Percentiles rank a stretch among this genome's conserved stretches.
phyloP scores from a whole-genome alignment of 2,329 filamentous ascomycete genomes.

The Sclerotinia spermophila region DNA sequence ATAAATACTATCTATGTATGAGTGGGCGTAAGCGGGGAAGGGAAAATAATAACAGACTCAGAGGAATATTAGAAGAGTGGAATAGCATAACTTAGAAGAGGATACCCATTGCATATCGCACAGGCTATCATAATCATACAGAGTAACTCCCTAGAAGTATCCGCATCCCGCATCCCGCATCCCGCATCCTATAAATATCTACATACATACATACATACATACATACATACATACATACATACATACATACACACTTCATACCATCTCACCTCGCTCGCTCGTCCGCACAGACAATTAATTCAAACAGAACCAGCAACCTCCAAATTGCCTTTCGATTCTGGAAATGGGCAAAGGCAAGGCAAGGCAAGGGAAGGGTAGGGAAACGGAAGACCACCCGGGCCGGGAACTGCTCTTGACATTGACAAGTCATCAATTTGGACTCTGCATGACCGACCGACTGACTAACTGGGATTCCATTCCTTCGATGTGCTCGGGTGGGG shows the following conservation, averaged over 20 bases:
- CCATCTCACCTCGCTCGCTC: background rate
- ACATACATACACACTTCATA: background rate
- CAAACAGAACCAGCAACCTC: background rate
- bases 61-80: background rate
- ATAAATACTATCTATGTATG: background rate
- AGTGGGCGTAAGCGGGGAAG: background rate
- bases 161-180: too few species aligned
- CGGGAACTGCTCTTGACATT: background rate
- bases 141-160: background rate
- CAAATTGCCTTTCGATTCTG: too few species aligned
- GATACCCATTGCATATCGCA: background rate
- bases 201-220: background rate
- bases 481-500: background rate
- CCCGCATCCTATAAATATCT: background rate
- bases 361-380: too few species aligned
- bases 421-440: background rate
- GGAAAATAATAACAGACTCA: background rate
- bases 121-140: background rate
- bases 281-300: background rate
- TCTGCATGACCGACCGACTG: background rate
- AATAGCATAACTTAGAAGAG: background rate
- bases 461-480: background rate
- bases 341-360: too few species aligned
- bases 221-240: background rate
- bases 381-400: background rate